These are phyloP conservation scores for Aureobasidium musti DNA, from an alignment of 2,329 filamentous ascomycete genomes.

Conservation along the genomic window DNA sequence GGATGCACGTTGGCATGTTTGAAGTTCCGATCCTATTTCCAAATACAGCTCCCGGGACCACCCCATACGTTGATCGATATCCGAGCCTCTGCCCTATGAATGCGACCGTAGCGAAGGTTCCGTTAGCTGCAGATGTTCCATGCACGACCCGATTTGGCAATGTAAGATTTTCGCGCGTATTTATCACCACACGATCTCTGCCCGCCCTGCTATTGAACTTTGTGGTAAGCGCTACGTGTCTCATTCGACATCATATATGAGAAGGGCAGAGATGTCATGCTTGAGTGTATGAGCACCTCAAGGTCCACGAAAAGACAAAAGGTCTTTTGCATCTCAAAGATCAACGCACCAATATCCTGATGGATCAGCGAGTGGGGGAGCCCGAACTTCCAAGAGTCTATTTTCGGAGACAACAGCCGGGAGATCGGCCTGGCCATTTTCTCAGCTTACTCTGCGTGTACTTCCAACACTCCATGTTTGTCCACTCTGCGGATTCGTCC, in stretches of 20 bases:
- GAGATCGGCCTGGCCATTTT: constrained; percentile 17
- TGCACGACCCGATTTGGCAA: constrained; percentile 9
- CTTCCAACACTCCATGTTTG: constrained; percentile 14
- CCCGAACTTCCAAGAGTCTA: constrained; percentile 4
- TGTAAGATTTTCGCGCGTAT: not conserved
- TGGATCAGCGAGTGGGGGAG: constrained; percentile 13
- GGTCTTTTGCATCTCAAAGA: not conserved
- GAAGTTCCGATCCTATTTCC: not conserved
- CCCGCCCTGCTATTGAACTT: not conserved
- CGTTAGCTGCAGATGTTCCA: constrained; percentile 18
- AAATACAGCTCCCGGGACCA: constrained; percentile 3
- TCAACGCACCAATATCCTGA: not conserved
- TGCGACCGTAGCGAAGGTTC: constrained; percentile 7
- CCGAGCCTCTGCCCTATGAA: not conserved
- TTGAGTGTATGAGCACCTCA: not conserved
- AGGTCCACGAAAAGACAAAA: not conserved
- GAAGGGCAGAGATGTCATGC: no score
- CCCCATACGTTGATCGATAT: not conserved
- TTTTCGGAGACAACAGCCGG: constrained; percentile 22
- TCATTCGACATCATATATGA: not conserved
- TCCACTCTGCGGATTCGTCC: not conserved
- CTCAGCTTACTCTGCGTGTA: constrained; percentile 23
- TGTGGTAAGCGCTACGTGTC: not conserved
- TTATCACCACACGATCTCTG: not conserved
- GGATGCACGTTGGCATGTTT: constrained; percentile 7